Percentiles rank a stretch among this genome's conserved stretches.
These are phyloP conservation scores for Beauveria brongniartii DNA, from an alignment of 2,329 filamentous ascomycete species.

Conservation along the genomic window DNA sequence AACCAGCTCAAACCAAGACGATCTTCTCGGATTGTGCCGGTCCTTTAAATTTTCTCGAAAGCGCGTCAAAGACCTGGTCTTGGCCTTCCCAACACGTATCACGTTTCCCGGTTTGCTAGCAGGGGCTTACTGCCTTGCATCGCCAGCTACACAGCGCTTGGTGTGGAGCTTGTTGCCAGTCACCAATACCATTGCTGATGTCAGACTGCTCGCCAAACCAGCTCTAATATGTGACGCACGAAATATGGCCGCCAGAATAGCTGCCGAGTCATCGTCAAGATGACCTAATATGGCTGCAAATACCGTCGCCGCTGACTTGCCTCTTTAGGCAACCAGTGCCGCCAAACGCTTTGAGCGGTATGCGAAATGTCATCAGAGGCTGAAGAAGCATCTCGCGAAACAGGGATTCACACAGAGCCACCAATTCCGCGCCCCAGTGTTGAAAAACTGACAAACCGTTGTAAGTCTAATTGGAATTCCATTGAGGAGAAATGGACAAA, in stretches of 20 bases:
- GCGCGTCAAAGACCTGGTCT: background rate
- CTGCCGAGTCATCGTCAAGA: slow-evolving; percentile 2
- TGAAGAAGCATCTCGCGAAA: background rate
- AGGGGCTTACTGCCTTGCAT: background rate
- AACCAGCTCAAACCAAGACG: background rate
- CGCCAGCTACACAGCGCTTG: background rate
- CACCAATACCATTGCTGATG: background rate
- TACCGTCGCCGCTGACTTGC: slow-evolving; percentile 8
- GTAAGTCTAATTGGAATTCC: background rate
- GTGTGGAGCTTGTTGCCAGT: background rate
- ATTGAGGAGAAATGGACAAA: background rate
- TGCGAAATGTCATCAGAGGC: background rate
- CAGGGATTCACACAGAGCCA: background rate
- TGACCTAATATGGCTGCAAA: slow-evolving; percentile 4
- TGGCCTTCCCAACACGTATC: background rate
- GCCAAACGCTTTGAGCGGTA: background rate
- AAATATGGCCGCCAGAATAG: background rate
- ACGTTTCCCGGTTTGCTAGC: background rate
- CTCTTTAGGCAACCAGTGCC: slow-evolving; percentile 1
- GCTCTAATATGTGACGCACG: background rate
- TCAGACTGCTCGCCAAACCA: background rate
- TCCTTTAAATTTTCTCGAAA: background rate
- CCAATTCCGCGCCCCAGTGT: background rate
- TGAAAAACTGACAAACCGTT: background rate
- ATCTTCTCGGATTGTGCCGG: background rate